phyloP scores from a whole-genome alignment of 2,329 filamentous ascomycete species.

The Calycina marina region DNA sequence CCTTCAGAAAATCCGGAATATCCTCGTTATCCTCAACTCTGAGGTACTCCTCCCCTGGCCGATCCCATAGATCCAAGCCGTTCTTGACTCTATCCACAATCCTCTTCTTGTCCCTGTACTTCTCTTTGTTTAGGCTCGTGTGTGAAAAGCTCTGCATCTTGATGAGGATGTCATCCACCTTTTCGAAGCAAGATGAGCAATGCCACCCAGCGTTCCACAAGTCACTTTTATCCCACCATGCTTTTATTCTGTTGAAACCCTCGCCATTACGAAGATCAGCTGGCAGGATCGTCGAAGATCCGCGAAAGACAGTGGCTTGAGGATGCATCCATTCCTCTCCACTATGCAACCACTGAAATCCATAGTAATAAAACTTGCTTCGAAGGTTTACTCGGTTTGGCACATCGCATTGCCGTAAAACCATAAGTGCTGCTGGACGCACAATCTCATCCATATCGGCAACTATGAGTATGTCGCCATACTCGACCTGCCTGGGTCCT shows the following conservation, averaged over 20 bases:
- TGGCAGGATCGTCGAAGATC: slow-evolving; percentile 26
- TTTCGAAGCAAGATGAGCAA: slow-evolving; percentile 30
- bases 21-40: slow-evolving; percentile 27
- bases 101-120: slow-evolving; percentile 26
- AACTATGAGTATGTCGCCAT: slow-evolving; percentile 29
- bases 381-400: slow-evolving; percentile 22
- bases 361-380: slow-evolving; percentile 26
- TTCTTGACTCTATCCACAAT: slow-evolving; percentile 28
- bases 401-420: slow-evolving; percentile 25
- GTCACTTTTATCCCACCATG: slow-evolving; percentile 21
- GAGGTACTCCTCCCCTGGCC: slow-evolving; percentile 23
- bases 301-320: slow-evolving; percentile 28
- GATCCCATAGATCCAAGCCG: slow-evolving; percentile 29
- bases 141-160: slow-evolving; percentile 31
- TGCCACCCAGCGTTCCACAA: slow-evolving; percentile 31
- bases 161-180: slow-evolving; percentile 26
- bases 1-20: slow-evolving; percentile 27
- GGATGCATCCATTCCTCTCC: slow-evolving; percentile 28
- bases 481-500: slow-evolving; percentile 18
- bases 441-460: slow-evolving; percentile 33
- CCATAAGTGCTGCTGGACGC: slow-evolving; percentile 22
- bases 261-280: slow-evolving; percentile 25
- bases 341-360: slow-evolving; percentile 25
- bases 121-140: slow-evolving; percentile 24
- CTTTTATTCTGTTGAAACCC: slow-evolving; percentile 10